These are phyloP conservation scores for Coemansia sp. DNA, from an alignment of 192 early-diverging fungal genomes.

Conservation along the genomic window DNA sequence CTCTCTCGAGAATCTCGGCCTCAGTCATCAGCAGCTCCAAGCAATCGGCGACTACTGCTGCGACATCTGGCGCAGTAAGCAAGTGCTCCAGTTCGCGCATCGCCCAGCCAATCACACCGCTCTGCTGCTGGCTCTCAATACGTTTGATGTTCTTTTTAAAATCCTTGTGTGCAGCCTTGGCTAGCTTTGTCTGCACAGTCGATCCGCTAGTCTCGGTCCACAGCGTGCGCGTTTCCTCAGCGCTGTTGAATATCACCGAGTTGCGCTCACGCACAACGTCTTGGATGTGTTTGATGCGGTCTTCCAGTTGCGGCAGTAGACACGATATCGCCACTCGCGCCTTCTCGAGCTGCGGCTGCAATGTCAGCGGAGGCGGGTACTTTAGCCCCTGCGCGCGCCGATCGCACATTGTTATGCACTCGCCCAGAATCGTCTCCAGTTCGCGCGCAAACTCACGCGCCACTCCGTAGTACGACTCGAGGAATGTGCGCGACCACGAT, in stretches of 20 bases:
- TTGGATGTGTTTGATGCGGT: slow-evolving; percentile 48
- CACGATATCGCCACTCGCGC: slow-evolving; percentile 43
- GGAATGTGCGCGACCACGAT: slow-evolving; percentile 57
- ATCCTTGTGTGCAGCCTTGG: slow-evolving; percentile 67
- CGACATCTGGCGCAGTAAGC: slow-evolving; percentile 62
- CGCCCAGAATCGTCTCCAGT: slow-evolving; percentile 58
- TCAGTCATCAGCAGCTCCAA: slow-evolving; percentile 75
- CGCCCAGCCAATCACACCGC: slow-evolving; percentile 59
- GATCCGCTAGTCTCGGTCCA: slow-evolving; percentile 58
- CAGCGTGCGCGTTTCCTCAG: slow-evolving; percentile 31
- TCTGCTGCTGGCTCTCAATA: slow-evolving; percentile 64
- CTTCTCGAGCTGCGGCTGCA: slow-evolving; percentile 46
- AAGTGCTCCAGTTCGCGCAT: slow-evolving; percentile 62
- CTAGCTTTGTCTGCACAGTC: slow-evolving; percentile 59
- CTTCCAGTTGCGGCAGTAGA: slow-evolving; percentile 49
- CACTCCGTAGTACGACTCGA: slow-evolving; percentile 60
- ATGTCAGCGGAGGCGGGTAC: slow-evolving; percentile 53
- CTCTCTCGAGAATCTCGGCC: slow-evolving; percentile 70
- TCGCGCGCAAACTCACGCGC: slow-evolving; percentile 59
- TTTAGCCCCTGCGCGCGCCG: slow-evolving; percentile 56
- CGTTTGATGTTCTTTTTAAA: slow-evolving; percentile 67
- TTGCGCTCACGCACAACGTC: slow-evolving; percentile 52
- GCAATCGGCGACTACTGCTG: slow-evolving; percentile 59
- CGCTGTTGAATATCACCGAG: slow-evolving; percentile 41
- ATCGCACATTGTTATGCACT: slow-evolving; percentile 59